Evolutionary conservation across 306 rosid genomes (phyloP).

Genomic region (Trichosanthes cucumerina): DNA sequence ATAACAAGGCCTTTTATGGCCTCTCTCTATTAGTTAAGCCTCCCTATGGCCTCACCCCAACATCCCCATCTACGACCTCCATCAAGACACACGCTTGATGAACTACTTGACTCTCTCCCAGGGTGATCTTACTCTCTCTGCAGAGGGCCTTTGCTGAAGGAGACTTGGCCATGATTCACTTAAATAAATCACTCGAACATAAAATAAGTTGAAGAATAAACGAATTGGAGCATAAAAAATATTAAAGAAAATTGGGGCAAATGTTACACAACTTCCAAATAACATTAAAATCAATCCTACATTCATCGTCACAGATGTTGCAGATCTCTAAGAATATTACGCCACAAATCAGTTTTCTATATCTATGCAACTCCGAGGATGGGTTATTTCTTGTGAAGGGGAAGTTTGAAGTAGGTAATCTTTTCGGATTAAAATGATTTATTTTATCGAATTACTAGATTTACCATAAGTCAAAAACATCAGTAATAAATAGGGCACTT

Average conservation of each 20-base stretch:
- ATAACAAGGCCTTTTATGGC: no score
- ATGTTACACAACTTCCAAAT: neutral
- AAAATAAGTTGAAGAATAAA: neutral
- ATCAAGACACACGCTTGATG: no score
- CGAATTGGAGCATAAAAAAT: neutral
- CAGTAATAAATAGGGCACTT: neutral
- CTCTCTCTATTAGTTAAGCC: no score
- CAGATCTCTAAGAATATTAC: neutral
- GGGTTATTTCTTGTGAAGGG: neutral
- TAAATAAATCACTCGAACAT: neutral
- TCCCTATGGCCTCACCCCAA: no score
- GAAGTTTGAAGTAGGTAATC: neutral
- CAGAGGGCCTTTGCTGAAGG: neutral
- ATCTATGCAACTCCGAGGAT: neutral
- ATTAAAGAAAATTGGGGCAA: neutral
- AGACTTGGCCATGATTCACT: neutral
- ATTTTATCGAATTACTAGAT: neutral
- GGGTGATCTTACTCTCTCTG: no score
- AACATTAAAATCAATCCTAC: no score
- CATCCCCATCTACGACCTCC: no score
- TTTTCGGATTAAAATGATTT: neutral
- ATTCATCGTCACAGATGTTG: neutral
- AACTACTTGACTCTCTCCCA: no score
- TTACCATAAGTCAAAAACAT: neutral
- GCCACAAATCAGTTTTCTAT: neutral